Evolutionary conservation across 2,329 filamentous ascomycete genomes (phyloP).

Genomic region (Pseudohalonectria lignicola): DNA sequence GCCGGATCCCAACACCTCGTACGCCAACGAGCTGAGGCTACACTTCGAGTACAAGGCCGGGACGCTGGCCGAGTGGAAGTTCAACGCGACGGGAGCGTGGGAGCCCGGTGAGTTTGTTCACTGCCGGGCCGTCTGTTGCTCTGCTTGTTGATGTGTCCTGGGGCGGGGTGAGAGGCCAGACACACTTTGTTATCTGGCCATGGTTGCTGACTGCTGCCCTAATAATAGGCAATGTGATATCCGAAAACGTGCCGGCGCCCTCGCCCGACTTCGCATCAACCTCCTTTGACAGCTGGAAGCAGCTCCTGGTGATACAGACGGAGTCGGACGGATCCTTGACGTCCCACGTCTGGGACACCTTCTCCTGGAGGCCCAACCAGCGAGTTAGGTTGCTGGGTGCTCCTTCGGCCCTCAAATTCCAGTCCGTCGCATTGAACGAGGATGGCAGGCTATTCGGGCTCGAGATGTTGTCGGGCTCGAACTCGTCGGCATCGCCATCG

Average conservation of each 20-base stretch:
- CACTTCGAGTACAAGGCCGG: neutral
- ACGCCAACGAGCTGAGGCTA: neutral
- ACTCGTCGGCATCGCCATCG: neutral
- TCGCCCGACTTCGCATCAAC: neutral
- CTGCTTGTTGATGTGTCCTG: neutral
- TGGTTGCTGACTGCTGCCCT: too few relatives aligned
- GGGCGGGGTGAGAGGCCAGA: too few relatives aligned
- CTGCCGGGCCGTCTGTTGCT: neutral
- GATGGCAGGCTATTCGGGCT: neutral
- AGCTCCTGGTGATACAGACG: neutral
- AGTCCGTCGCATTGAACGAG: neutral
- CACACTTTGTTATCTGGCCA: too few relatives aligned
- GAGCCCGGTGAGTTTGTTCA: neutral
- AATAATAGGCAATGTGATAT: neutral
- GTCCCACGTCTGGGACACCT: neutral
- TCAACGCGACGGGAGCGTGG: neutral
- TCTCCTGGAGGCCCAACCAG: neutral
- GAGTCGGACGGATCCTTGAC: neutral
- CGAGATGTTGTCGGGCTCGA: neutral
- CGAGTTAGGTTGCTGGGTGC: neutral
- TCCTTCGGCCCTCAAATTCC: neutral
- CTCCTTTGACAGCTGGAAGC: neutral
- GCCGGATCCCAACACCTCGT: neutral
- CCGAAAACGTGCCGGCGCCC: neutral
- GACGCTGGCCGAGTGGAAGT: neutral